Base-by-base conservation (phyloP, 805 yeast genomes). In the Yarrowia hollandica region DNA sequence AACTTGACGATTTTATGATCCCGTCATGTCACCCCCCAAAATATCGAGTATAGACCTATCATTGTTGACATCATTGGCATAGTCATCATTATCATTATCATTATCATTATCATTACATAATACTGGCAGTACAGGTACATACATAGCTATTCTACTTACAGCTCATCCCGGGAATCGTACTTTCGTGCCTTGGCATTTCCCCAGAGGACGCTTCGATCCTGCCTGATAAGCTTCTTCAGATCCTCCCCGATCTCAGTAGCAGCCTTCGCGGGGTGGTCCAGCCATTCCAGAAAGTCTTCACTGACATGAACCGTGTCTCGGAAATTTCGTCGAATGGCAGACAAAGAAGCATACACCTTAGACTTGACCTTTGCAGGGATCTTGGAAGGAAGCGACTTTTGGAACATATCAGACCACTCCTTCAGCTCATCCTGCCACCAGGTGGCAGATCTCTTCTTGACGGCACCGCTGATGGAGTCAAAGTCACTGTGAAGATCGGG, bases 371-470 rank as follows among this genome's bases (percentile, higher is more conserved):
- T 48, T 38, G 55, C 28, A 6, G 55, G 15, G 18, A 48, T 22
- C 30, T 48, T 33, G 26, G 55, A 33, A 11, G 58, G 26, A 14
- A 52, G 46, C 2, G 58, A 35, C 22, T 19, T 14, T 34, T 52
- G 58, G 33, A 52, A 37, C 15, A 35, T 26, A 14, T 25, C 58
- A 26, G 58, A 35, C 58, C 58, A 52, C 44, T 35, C 35, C 58
- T 35, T 52, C 26, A 37, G 44, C 21, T 52, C 58, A 9, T 52
- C 44, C 11, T 35, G n/a, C 58, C 58, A 52, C 58, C 58, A 52
- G 42, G 14, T 28, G 10, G 35, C 34, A 18, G 58, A 52, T 14
- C 44, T 33, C 26, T 52, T 37, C 25, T 52, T n/a, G 44, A 52
- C 44, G 6, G 42, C 58, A 1, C 44, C 44, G 6, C 33, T 52